Percentiles rank a stretch among this genome's conserved stretches.
Evolutionary conservation across 331 rosid species (phyloP).

Genomic region (Telfairia occidentalis): DNA sequence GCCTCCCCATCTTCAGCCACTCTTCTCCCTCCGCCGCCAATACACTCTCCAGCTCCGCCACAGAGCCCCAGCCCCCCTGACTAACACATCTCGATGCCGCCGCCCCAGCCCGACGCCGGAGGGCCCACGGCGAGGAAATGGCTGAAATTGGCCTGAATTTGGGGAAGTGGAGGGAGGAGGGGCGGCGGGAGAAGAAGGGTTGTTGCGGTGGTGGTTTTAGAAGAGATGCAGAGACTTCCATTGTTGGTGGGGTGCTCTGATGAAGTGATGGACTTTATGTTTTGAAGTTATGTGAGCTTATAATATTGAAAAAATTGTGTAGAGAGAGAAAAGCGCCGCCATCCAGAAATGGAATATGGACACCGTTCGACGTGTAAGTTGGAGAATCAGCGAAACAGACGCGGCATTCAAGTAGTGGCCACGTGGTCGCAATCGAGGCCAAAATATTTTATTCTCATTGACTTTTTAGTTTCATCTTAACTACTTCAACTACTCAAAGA

Average conservation of each 20-base stretch:
- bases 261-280: background rate
- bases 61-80: background rate
- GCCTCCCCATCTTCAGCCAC: slow-evolving; percentile 19
- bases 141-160: background rate
- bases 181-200: background rate
- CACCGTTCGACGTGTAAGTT: background rate
- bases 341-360: too few relatives aligned
- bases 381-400: background rate
- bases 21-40: slow-evolving; percentile 19
- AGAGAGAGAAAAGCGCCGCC: background rate
- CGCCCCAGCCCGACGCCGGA: background rate
- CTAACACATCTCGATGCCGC: background rate
- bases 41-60: slow-evolving; percentile 9
- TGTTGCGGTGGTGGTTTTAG: background rate
- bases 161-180: background rate
- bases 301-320: background rate
- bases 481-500: too few relatives aligned
- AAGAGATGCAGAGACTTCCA: background rate
- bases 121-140: background rate
- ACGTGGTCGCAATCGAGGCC: background rate
- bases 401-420: background rate
- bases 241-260: background rate
- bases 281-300: background rate
- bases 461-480: too few relatives aligned
- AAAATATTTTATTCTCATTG: too few relatives aligned